Conservation (phyloP, 2,329 filamentous ascomycete species). For the Arthrocladium fulminans region DNA sequence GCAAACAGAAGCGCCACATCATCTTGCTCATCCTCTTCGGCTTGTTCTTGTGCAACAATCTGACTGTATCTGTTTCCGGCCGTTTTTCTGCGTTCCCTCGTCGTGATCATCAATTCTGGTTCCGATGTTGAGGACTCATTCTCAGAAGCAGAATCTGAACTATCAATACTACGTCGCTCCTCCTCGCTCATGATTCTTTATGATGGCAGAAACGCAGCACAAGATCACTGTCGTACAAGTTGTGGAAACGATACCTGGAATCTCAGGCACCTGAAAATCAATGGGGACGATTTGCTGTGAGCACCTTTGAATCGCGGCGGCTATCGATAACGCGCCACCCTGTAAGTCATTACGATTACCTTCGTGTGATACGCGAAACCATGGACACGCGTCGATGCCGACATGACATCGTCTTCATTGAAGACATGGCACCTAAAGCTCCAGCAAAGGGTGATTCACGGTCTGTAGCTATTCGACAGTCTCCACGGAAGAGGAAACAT, state of each 20-base stretch:
- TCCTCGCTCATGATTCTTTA: background rate
- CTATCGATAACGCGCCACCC: background rate
- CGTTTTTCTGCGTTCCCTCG: conserved; percentile 65
- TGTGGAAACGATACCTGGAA: too few relatives aligned
- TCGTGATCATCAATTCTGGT: conserved; percentile 63
- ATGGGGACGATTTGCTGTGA: too few relatives aligned
- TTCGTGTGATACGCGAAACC: too few relatives aligned
- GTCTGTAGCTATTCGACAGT: background rate
- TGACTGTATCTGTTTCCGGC: conserved; percentile 77
- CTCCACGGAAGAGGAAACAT: conserved; percentile 2
- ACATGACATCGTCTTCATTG: background rate
- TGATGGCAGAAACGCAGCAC: background rate
- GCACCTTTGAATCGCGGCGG: too few relatives aligned
- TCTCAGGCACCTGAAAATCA: background rate
- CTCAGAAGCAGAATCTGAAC: conserved; percentile 19
- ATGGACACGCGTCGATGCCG: too few relatives aligned
- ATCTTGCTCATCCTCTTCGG: conserved; percentile 41
- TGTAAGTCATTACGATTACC: too few relatives aligned
- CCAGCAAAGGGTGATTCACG: background rate
- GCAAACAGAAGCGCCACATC: conserved; percentile 64
- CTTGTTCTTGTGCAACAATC: conserved; percentile 65
- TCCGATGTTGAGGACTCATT: conserved; percentile 26
- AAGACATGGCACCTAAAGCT: background rate
- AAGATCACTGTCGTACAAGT: background rate
- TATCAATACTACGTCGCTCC: conserved; percentile 21